phyloP scores from a whole-genome alignment of 495 filamentous ascomycete species.

The Acidiella bohemica region DNA sequence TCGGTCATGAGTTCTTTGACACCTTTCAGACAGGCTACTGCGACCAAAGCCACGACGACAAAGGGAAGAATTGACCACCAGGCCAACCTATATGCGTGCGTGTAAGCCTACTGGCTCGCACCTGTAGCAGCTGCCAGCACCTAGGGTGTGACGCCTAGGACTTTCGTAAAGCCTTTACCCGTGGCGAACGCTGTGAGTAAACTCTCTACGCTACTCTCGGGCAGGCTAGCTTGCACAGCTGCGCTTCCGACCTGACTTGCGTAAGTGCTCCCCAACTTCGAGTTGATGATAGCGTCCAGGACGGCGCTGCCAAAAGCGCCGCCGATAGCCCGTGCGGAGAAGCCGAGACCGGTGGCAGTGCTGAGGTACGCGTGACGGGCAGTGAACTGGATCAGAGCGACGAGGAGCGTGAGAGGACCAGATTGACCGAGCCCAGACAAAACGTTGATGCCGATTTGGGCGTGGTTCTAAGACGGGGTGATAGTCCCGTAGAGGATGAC shows the following conservation, averaged over 20 bases:
- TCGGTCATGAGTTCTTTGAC: constrained; percentile 30
- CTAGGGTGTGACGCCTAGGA: constrained; percentile 6
- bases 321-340: constrained; percentile 41
- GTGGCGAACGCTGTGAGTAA: constrained; percentile 10
- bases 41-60: constrained; percentile 36
- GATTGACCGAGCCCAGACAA: constrained; percentile 38
- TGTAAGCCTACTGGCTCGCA: constrained; percentile 19
- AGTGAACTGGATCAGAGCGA: constrained; percentile 41
- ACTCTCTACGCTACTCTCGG: constrained; percentile 6
- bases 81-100: constrained; percentile 30
- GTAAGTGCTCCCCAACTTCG: constrained; percentile 31
- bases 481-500: constrained; percentile 38
- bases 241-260: constrained; percentile 19
- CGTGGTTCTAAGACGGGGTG: constrained; percentile 32
- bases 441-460: constrained; percentile 37
- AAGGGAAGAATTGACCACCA: constrained; percentile 43
- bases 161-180: constrained; percentile 8
- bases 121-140: constrained; percentile 10
- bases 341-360: constrained; percentile 41
- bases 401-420: constrained; percentile 36
- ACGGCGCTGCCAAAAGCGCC: constrained; percentile 43
- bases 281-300: constrained; percentile 41
- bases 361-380: constrained; percentile 41
- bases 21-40: constrained; percentile 34
- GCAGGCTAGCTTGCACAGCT: constrained; percentile 10